Evolutionary conservation across 2,329 filamentous ascomycete genomes (phyloP), one percentile per base, ranked within the genome.

Genomic region (Aspergillus spinulosporus): DNA sequence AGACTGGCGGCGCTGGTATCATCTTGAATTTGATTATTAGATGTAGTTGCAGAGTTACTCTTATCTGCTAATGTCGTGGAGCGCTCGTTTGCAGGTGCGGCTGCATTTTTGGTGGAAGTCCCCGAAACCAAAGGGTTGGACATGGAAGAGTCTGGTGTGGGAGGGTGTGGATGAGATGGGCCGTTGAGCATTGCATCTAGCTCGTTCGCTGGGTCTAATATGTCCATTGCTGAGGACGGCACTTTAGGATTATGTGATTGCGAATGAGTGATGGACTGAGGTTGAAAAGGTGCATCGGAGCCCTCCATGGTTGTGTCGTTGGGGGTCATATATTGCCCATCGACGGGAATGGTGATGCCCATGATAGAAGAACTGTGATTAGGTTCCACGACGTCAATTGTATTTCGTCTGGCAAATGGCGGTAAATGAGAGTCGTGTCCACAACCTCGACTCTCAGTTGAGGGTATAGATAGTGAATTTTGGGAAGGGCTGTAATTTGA

Each of bases 131-230:
- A 60, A 4, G 60, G 29, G 44, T 67, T 69, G 9, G 68, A 67
- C 5, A 59, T 61, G 15, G 68, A 64, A 1, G 72, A 73, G n/a
- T 73, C 70, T 2, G 71, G 66, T 0, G 70, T 72, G n/a, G 60
- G 63, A 3, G 68, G 68, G 48, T 72, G 69, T 3, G 62, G 62
- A 14, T 67, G 66, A 5, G 50, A 48, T 8, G 56, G 36, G 32
- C 61, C 57, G 2, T 52, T 54, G 36, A 66, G 61, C 15, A 64
- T 52, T 11, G 59, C 55, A 42, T 68, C 63, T 21, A 65, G 52
- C 14, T 55, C 61, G 50, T 55, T 64, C 47, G 58, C 58, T 4
- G 64, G 53, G 4, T 67, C 60, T 11, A 64, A 50, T 32, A 66
- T 66, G 45, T 71, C 66, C 5, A 64, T 48, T 14, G 59, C 48